Percentiles rank a stretch among this genome's conserved stretches.
phyloP scores from a whole-genome alignment of 83 land plant species.

The Picea mariana region DNA sequence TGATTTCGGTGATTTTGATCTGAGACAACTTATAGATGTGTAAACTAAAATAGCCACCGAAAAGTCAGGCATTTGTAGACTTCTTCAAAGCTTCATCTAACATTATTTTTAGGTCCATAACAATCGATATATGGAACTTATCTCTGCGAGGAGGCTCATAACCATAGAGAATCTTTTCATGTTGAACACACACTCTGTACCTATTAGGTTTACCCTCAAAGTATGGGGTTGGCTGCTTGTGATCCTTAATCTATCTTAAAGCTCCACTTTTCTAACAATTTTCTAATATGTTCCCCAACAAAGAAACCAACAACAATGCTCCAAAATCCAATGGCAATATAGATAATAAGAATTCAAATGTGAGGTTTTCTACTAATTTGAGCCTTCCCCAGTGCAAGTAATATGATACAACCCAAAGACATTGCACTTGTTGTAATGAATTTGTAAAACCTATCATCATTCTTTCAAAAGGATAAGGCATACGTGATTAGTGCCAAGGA shows the following conservation, averaged over 20 bases:
- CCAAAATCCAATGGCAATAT: conserved; percentile 25
- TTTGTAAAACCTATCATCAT: conserved; percentile 47
- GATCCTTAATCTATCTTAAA: background rate
- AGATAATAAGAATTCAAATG: conserved; percentile 24
- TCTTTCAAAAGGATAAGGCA: conserved; percentile 53
- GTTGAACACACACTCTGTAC: too few relatives aligned
- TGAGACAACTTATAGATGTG: too few relatives aligned
- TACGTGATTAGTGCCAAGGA: conserved; percentile 56
- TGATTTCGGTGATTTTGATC: too few relatives aligned
- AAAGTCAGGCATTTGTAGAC: too few relatives aligned
- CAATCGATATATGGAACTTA: too few relatives aligned
- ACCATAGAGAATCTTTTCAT: too few relatives aligned
- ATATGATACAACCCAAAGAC: conserved; percentile 34
- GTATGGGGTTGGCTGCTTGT: too few relatives aligned
- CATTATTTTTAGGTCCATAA: too few relatives aligned
- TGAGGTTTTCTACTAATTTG: conserved; percentile 27
- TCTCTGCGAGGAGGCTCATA: too few relatives aligned
- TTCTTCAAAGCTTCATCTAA: too few relatives aligned
- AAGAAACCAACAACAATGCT: conserved; percentile 41
- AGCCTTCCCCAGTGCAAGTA: conserved; percentile 53
- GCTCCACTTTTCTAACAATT: conserved; percentile 33
- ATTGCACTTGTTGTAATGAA: conserved; percentile 34
- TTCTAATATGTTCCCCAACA: conserved; percentile 40
- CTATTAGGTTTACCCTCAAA: too few relatives aligned
- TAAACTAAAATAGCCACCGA: too few relatives aligned